Percentiles rank a stretch among this genome's conserved stretches.
These are phyloP conservation scores for Liriodendron chinense DNA, from an alignment of 164 flowering plant species.

Conservation along the genomic window DNA sequence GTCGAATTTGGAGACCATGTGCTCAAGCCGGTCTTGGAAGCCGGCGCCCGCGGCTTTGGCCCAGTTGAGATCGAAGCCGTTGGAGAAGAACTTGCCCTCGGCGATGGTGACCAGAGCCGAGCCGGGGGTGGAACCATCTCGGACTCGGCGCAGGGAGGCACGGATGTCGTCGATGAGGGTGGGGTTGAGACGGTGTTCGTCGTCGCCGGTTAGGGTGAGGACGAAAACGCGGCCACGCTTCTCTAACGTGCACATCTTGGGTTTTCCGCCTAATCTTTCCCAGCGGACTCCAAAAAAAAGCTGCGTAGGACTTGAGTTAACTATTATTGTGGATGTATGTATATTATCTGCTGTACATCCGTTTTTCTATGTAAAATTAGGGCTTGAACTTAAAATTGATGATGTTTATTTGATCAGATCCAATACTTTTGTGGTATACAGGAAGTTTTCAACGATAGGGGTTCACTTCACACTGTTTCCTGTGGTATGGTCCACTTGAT, in stretches of 20 bases:
- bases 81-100: slow-evolving; percentile 81
- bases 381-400: too few species aligned
- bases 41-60: slow-evolving; percentile 31
- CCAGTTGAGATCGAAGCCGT: slow-evolving; percentile 78
- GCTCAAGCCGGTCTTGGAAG: slow-evolving; percentile 16
- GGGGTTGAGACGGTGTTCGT: slow-evolving; percentile 30
- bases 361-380: too few species aligned
- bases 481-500: too few species aligned
- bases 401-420: too few species aligned
- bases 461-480: too few species aligned
- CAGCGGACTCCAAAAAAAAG: background rate
- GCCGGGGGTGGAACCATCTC: slow-evolving; percentile 37
- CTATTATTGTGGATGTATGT: too few species aligned
- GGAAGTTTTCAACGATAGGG: too few species aligned
- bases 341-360: too few species aligned
- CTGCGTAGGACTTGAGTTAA: too few species aligned
- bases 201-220: slow-evolving; percentile 28
- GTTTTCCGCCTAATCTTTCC: background rate
- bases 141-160: slow-evolving; percentile 32
- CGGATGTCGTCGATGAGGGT: slow-evolving; percentile 33
- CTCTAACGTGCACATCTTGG: slow-evolving; percentile 11
- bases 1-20: slow-evolving; percentile 21
- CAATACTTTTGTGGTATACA: too few species aligned
- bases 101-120: slow-evolving; percentile 68
- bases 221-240: slow-evolving; percentile 36